Conservation (phyloP, 2,329 filamentous ascomycete species). For the Alternaria burnsii region DNA sequence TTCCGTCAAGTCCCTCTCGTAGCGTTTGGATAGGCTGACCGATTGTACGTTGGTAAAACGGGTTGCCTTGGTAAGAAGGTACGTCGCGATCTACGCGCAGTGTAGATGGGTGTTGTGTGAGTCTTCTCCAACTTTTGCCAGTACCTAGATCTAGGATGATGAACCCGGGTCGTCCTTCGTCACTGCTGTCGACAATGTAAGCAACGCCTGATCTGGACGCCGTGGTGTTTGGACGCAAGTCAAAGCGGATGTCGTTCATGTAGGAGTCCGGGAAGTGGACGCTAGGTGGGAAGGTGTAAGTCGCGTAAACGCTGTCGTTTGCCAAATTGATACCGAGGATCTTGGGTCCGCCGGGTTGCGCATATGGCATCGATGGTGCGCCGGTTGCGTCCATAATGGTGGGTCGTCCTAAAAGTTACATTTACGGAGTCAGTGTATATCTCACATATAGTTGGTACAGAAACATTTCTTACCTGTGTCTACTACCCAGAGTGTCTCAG, state of each 20-base stretch:
- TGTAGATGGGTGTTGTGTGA: conserved; percentile 51
- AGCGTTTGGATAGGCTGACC: conserved; percentile 48
- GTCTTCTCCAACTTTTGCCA: conserved; percentile 59
- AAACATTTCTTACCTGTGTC: conserved; percentile 51
- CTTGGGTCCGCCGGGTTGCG: conserved; percentile 57
- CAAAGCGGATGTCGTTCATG: conserved; percentile 63
- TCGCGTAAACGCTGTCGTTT: conserved; percentile 58
- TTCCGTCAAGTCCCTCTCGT: conserved; percentile 59
- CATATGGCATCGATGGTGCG: conserved; percentile 46
- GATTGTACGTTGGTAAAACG: conserved; percentile 52
- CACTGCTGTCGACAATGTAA: conserved; percentile 61
- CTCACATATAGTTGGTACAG: too few species aligned
- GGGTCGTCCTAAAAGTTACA: conserved; percentile 36
- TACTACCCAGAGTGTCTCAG: conserved; percentile 57
- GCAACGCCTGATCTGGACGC: conserved; percentile 57
- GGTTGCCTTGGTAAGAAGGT: conserved; percentile 56
- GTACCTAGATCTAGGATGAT: conserved; percentile 60
- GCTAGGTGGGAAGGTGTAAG: conserved; percentile 57
- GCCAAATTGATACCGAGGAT: conserved; percentile 59
- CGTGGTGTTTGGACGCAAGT: conserved; percentile 54
- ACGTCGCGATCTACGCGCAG: conserved; percentile 53
- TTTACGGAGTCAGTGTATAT: too few species aligned
- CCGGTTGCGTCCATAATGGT: conserved; percentile 44
- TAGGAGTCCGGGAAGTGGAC: conserved; percentile 59
- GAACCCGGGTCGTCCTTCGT: conserved; percentile 58